A percentile compares a stretch with the other conserved stretches of the same genome.
phyloP scores from a whole-genome alignment of 2,329 filamentous ascomycete genomes.

The Penicillium polonicum region DNA sequence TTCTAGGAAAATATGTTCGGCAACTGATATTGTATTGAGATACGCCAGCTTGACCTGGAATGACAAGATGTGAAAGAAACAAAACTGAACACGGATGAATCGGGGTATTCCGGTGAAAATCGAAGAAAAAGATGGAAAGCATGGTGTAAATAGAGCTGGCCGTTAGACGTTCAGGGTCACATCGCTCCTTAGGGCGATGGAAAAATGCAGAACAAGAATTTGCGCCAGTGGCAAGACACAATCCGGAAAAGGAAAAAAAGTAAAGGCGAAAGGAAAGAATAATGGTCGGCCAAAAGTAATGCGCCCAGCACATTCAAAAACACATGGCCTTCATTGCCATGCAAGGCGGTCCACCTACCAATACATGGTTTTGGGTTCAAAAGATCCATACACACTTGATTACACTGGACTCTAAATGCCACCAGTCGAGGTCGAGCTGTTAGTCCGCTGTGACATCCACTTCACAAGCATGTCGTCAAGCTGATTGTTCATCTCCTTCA shows the following conservation, averaged over 20 bases:
- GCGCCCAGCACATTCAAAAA: slow-evolving; percentile 23
- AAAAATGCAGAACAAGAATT: slow-evolving; percentile 3
- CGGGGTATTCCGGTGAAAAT: slow-evolving; percentile 33
- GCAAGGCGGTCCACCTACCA: slow-evolving; percentile 11
- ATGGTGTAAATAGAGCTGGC: slow-evolving; percentile 11
- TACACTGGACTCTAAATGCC: slow-evolving; percentile 23
- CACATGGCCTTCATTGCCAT: slow-evolving; percentile 5
- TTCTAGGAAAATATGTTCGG: slow-evolving; percentile 1
- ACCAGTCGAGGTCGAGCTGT: slow-evolving; percentile 8
- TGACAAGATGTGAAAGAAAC: slow-evolving; percentile 10
- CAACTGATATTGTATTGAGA: slow-evolving; percentile 14
- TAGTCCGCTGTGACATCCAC: slow-evolving; percentile 60
- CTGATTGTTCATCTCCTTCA: slow-evolving; percentile 85
- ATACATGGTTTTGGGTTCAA: slow-evolving; percentile 12
- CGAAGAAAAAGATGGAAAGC: slow-evolving; percentile 12
- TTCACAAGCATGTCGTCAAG: slow-evolving; percentile 83
- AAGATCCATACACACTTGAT: slow-evolving; percentile 16
- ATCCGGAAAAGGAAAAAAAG: slow-evolving; percentile 8
- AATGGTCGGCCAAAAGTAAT: slow-evolving; percentile 14
- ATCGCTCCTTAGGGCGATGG: slow-evolving; percentile 9
- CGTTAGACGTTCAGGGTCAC: slow-evolving; percentile 13
- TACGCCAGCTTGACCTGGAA: slow-evolving; percentile 17
- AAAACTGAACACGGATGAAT: slow-evolving; percentile 22
- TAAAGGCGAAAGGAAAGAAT: slow-evolving; percentile 15
- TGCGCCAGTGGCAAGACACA: slow-evolving; percentile 13